These are phyloP conservation scores for Chlamydomonas sphaeroides DNA, from an alignment of 139 green algal species.

Conservation along the genomic window DNA sequence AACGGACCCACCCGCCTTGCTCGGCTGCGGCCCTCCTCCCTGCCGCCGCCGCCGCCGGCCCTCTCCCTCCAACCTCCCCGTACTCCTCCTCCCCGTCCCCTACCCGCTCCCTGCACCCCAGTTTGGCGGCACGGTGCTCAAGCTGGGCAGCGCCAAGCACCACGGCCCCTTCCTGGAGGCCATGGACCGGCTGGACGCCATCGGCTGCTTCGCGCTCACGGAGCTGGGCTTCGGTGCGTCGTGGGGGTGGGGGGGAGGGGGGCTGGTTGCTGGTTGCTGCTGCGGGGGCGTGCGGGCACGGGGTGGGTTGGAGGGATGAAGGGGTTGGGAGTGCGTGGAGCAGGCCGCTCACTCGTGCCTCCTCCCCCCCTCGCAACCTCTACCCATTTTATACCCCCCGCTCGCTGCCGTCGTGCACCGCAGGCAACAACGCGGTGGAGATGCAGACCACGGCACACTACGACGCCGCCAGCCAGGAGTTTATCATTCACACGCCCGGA, in stretches of 20 bases:
- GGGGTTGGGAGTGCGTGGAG: too few relatives aligned
- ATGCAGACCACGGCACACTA: slow-evolving; percentile 90
- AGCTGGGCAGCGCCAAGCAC: slow-evolving; percentile 84
- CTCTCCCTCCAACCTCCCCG: not conserved
- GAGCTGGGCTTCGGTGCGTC: slow-evolving; percentile 89
- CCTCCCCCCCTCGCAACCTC: too few relatives aligned
- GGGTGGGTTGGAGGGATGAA: too few relatives aligned
- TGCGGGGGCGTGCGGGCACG: not conserved
- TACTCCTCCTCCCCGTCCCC: not conserved
- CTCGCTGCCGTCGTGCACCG: too few relatives aligned
- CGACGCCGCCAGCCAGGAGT: slow-evolving; percentile 62
- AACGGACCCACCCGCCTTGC: too few relatives aligned
- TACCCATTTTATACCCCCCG: too few relatives aligned
- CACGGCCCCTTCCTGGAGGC: slow-evolving; percentile 74
- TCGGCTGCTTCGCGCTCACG: slow-evolving; percentile 92
- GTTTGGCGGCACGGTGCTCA: slow-evolving; percentile 83
- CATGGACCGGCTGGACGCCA: slow-evolving; percentile 69
- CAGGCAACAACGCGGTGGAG: slow-evolving; percentile 94
- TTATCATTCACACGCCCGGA: slow-evolving; percentile 81
- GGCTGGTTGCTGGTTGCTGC: not conserved
- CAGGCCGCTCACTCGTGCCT: not conserved
- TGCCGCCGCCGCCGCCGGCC: too few relatives aligned
- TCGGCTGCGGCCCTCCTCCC: too few relatives aligned
- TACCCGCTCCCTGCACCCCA: not conserved
- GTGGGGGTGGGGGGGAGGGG: too few relatives aligned